phyloP scores from a whole-genome alignment of 208 protist species.

The Trichomonas tenax region DNA sequence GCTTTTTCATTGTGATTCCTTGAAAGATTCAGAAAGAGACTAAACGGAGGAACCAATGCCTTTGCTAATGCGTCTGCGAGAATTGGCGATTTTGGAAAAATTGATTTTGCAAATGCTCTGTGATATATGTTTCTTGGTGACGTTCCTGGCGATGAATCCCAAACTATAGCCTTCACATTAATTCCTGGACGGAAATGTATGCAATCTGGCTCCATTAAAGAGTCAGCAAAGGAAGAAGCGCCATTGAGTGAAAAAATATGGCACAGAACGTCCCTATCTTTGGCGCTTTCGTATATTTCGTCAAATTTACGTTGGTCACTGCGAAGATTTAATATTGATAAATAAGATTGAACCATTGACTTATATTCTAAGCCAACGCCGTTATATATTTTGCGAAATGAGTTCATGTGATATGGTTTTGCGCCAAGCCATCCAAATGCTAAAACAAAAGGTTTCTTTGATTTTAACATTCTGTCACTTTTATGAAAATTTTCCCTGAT shows the following conservation, averaged over 20 bases:
- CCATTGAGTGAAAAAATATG: slow-evolving; percentile 6
- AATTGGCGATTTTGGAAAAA: neutral
- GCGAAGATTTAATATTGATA: neutral
- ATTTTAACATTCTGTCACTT: neutral
- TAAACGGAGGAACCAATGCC: neutral
- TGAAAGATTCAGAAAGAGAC: neutral
- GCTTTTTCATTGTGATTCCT: neutral
- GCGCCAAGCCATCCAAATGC: neutral
- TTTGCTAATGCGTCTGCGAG: no score
- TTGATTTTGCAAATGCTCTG: neutral
- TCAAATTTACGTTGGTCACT: neutral
- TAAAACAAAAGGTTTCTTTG: neutral
- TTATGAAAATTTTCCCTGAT: no score
- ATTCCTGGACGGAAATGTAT: neutral
- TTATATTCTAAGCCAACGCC: neutral
- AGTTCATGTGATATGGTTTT: neutral
- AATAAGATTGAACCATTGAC: neutral
- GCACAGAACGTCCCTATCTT: neutral
- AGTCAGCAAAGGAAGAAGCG: neutral
- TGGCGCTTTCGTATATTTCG: neutral
- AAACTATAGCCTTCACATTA: neutral
- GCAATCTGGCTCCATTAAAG: neutral
- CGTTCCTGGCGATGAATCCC: neutral
- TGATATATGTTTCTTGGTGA: neutral
- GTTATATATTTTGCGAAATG: neutral